Base-by-base conservation (phyloP, 2,329 filamentous ascomycete genomes). In the Stagonosporopsis rhizophila region DNA sequence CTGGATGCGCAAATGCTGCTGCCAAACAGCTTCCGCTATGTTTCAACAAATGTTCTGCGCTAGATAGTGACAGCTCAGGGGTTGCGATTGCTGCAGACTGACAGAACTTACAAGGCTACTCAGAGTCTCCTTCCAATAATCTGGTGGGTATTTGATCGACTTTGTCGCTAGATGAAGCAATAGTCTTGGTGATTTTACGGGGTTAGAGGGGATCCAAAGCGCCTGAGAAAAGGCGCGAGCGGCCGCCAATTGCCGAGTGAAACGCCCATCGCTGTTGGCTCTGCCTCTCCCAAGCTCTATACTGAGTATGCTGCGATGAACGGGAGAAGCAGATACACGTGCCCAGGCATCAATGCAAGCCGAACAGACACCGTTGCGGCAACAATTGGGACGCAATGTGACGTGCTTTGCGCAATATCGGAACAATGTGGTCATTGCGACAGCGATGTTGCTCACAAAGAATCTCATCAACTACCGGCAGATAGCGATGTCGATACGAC, bases 81-180 rank as follows among this genome's bases (percentile, higher is more conserved):
- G 45, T 17, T 22, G 22, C 4, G 11, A 23, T 11, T 39, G 27
- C 52, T 39, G 38, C 12, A 23, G 17, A 20, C 27, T 40, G 52
- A 55, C 45, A 55, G 45, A 35, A n/a, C 30, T 32, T n/a, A 48
- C 37, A 51, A 42, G 37, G 42, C 46, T 37, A 27, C 35, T 19
- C 27, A 50, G 17, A 17, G 19, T n/a, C 9, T 30, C 32, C 44
- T 37, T 42, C 47, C 37, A 51, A 42, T 47, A 25, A 22, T 4
- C 22, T 23, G 19, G 47, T 47, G 30, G 44, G 39, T 28, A 35
- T 47, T 52, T 35, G 22, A 38, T 32, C 42, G 23, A n/a, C 6
- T 23, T 8, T 20, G 7, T 56, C 47, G 42, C 44, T 52, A 56
- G 47, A 6, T 56, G 53, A 52, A 56, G 47, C 53, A 52, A 52